phyloP scores from a whole-genome alignment of 2,329 filamentous ascomycete genomes.

The Colletotrichum sp. region DNA sequence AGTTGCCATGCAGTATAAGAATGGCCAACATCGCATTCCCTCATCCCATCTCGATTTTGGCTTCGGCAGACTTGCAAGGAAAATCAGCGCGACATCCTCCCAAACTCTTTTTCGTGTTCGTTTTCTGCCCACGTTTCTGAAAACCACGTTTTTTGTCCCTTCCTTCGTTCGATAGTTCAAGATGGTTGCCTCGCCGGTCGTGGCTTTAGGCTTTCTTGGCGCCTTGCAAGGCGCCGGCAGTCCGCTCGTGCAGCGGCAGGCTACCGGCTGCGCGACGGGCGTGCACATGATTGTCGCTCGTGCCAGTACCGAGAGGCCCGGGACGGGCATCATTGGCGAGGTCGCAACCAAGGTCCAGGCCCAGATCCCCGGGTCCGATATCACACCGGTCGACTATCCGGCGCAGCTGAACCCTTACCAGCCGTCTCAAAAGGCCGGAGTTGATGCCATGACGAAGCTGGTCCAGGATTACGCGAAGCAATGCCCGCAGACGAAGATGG shows the following conservation, averaged over 20 bases:
- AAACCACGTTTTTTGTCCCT: neutral
- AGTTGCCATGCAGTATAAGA: conserved; percentile 1
- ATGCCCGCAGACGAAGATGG: conserved; percentile 43
- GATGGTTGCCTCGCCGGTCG: conserved; percentile 10
- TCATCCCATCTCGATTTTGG: neutral
- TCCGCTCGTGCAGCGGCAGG: neutral
- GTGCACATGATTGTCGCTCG: conserved; percentile 45
- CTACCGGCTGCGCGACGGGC: conserved; percentile 34
- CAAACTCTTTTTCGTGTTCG: neutral
- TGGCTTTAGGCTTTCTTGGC: conserved; percentile 8
- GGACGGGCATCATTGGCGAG: conserved; percentile 36
- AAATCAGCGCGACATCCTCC: neutral
- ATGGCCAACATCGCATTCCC: neutral
- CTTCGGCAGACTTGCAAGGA: neutral
- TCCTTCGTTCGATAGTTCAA: neutral
- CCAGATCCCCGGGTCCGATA: conserved; percentile 35
- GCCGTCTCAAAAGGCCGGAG: conserved; percentile 38
- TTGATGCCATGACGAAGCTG: conserved; percentile 32
- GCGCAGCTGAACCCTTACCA: conserved; percentile 35
- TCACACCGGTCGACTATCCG: conserved; percentile 42
- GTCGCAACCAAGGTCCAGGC: conserved; percentile 36
- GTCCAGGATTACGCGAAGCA: conserved; percentile 36
- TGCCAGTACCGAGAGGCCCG: conserved; percentile 38
- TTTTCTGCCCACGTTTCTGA: neutral
- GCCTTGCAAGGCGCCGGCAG: neutral